A percentile compares a stretch with the other conserved stretches of the same genome.
These are phyloP conservation scores for Botrytis porri DNA, from an alignment of 2,329 filamentous ascomycete genomes.

Conservation along the genomic window DNA sequence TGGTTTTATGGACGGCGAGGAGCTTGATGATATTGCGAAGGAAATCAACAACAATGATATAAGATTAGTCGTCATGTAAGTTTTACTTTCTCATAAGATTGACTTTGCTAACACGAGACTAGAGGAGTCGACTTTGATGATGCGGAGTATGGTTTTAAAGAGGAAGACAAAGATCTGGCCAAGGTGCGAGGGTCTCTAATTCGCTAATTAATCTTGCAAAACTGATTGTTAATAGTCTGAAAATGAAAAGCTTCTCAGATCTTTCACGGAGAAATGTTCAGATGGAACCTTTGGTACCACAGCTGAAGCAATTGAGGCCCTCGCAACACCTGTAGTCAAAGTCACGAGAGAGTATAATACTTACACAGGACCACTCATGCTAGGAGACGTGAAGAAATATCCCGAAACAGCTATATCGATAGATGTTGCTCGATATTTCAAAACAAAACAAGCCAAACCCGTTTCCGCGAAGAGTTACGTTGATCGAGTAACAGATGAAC, in stretches of 20 bases:
- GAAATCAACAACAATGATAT: slow-evolving; percentile 77
- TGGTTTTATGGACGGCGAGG: slow-evolving; percentile 69
- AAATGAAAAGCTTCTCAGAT: slow-evolving; percentile 69
- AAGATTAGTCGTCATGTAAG: slow-evolving; percentile 74
- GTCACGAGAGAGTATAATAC: slow-evolving; percentile 69
- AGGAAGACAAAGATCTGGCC: slow-evolving; percentile 71
- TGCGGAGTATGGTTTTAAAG: slow-evolving; percentile 82
- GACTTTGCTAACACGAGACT: slow-evolving; percentile 29
- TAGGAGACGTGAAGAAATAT: slow-evolving; percentile 74
- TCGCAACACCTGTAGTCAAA: slow-evolving; percentile 76
- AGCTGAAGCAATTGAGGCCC: slow-evolving; percentile 76
- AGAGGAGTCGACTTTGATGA: slow-evolving; percentile 95
- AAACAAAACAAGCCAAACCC: slow-evolving; percentile 73
- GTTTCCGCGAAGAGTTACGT: slow-evolving; percentile 77
- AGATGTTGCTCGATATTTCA: slow-evolving; percentile 86
- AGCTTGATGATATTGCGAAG: slow-evolving; percentile 60
- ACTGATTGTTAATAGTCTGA: slow-evolving; percentile 46
- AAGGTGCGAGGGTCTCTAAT: slow-evolving; percentile 53
- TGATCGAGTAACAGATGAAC: slow-evolving; percentile 42
- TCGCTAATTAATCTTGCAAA: not conserved
- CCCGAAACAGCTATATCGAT: slow-evolving; percentile 70
- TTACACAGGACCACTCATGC: slow-evolving; percentile 74
- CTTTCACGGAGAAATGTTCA: slow-evolving; percentile 63
- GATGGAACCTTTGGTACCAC: slow-evolving; percentile 78
- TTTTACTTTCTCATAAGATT: slow-evolving; percentile 27